Evolutionary conservation across 1,284 basidiomycete species (phyloP), one percentile per base, ranked within the genome.

Genomic region (Tilletia caries): DNA sequence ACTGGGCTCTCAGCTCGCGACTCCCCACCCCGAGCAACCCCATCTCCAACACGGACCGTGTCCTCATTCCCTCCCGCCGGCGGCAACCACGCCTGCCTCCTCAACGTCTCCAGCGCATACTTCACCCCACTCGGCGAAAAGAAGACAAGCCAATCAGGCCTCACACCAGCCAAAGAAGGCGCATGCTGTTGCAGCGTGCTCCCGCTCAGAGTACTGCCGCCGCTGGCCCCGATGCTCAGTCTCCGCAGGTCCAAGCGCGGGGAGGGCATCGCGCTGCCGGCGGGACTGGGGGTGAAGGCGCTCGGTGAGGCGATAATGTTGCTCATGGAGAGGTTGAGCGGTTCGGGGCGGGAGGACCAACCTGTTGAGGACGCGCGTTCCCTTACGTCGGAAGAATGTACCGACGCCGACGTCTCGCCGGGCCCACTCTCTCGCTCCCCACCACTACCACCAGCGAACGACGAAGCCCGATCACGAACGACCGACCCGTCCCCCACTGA

Each of bases 101-200:
- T 69, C 23, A 82, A 73, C 54, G 79, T 73, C 18, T 73, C 72
- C 37, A 82, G 66, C 3, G 79, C 75, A 67, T 81, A 81, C 32
- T 79, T 69, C 46, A 79, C 77, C 23, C 81, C 81, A 23, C 76
- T 79, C 6, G 81, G 81, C 41, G 81, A 82, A 68, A 82, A 82
- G 70, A 82, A 81, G 43, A 81, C 81, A 60, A 82, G 71, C 80
- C 80, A 82, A 66, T 81, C 76, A 4, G 78, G 79, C 41, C 73
- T 62, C 8, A 70, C 73, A 15, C 29, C 23, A 5, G 58, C 58
- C 15, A 62, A 25, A 2, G 58, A 62, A 3, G 58, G 58, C 5
- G 58, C 64, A 72, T 70, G 64, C 20, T 68, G 65, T 3, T 50
- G 64, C 29, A 64, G 25, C 32, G 64, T 34, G 34, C 50, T 64